Conservation (phyloP, 768 basidiomycete species). For the Rhizopogon vulgaris region DNA sequence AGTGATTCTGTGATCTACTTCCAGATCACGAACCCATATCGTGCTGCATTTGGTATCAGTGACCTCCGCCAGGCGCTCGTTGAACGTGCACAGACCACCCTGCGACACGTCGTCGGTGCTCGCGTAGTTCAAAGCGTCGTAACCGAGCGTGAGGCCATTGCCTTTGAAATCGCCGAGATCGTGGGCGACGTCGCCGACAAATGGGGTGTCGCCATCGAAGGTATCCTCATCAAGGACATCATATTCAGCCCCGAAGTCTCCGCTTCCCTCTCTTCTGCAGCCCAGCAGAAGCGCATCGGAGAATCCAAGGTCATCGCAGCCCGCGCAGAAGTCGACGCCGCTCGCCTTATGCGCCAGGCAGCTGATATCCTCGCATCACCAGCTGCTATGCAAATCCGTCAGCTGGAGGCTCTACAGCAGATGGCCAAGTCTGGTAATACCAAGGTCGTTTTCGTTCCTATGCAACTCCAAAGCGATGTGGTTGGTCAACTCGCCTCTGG, state of each 20-base stretch:
- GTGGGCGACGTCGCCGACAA: constrained; percentile 89
- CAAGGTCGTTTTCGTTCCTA: constrained; percentile 94
- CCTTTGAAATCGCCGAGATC: constrained; percentile 94
- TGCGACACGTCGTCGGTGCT: constrained; percentile 95
- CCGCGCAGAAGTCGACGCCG: constrained; percentile 91
- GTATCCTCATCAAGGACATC: constrained; percentile 92
- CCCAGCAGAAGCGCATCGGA: constrained; percentile 95
- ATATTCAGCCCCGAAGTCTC: constrained; percentile 90
- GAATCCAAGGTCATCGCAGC: constrained; percentile 96
- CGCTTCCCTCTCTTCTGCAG: constrained; percentile 87
- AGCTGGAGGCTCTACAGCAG: constrained; percentile 90
- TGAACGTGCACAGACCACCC: constrained; percentile 88
- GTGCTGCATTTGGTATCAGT: constrained; percentile 88
- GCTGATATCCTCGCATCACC: constrained; percentile 92
- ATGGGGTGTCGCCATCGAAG: constrained; percentile 97
- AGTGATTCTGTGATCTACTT: constrained; percentile 93
- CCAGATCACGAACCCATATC: constrained; percentile 86
- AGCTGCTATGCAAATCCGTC: constrained; percentile 97
- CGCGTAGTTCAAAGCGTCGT: constrained; percentile 94
- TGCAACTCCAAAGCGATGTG: constrained; percentile 80
- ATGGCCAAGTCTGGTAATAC: constrained; percentile 87
- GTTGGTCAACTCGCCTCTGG: constrained; percentile 37
- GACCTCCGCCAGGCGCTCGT: constrained; percentile 83
- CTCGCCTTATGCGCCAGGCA: constrained; percentile 93
- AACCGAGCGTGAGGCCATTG: constrained; percentile 94